Evolutionary conservation across 768 basidiomycete species (phyloP), one percentile per base, ranked within the genome.

Genomic region (Boletus rubropictus): DNA sequence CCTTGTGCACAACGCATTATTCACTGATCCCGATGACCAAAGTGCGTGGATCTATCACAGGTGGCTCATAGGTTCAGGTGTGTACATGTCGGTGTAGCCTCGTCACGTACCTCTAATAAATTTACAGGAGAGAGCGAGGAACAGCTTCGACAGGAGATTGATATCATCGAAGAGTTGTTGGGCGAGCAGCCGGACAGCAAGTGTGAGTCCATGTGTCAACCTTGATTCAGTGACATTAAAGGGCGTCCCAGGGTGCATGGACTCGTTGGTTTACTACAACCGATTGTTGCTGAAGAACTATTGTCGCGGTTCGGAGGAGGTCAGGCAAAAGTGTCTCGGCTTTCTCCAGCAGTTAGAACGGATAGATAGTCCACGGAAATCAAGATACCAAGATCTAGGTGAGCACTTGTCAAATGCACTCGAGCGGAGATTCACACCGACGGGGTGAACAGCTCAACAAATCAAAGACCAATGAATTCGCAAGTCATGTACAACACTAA

Each of bases 41-140:
- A 92, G 90, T 50, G 91, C 89, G 1, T 99, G 96, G 96, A 81
- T 99, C 48, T 99, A 98, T 64, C 96, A 98, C 60, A 81, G 93
- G n/a, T 98, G 95, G 93, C 75, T 99, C 3, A 78, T 97, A 43
- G 91, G 90, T 7, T 66, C 78, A 52, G 85, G 93, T 85, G 59
- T 50, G 75, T 17, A 27, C 39, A 33, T 14, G 18, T 32, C n/a
- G 29, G 43, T 31, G 27, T 18, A 10, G 5, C 20, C 11, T 40
- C 11, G 8, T n/a, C 17, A 2, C 21, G n/a, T 25, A 25, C 32
- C 36, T 40, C 29, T 55, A 37, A 53, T n/a, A 20, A 9, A 14
- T 39, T 34, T 10, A 27, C 51, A 88, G 91, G 84, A 7, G 73
- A 82, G 2, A 73, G 82, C 46, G 69, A 71, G 46, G 62, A 65